Evolutionary conservation across 2,329 filamentous ascomycete genomes (phyloP).

Genomic region (Trichoderma koningii): DNA sequence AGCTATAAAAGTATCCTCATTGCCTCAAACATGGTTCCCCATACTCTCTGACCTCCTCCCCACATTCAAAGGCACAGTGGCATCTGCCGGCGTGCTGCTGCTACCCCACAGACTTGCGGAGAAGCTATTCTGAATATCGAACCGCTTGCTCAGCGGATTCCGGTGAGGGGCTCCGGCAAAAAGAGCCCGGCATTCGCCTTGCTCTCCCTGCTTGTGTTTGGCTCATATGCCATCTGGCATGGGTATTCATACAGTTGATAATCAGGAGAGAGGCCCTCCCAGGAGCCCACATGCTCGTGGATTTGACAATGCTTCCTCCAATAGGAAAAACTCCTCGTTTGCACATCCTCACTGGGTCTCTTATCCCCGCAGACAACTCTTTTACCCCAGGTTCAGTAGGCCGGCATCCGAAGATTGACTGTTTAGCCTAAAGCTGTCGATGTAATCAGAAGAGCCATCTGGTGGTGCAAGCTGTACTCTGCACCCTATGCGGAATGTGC

Average conservation of each 20-base stretch:
- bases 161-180: slow-evolving; percentile 21
- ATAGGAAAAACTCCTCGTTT: slow-evolving; percentile 3
- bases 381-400: background rate
- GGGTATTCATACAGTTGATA: background rate
- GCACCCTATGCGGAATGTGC: background rate
- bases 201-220: background rate
- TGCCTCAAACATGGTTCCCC: slow-evolving; percentile 3
- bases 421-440: background rate
- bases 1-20: background rate
- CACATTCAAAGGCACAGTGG: background rate
- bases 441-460: background rate
- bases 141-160: background rate
- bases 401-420: background rate
- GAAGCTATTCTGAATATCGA: background rate
- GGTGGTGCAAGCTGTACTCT: background rate
- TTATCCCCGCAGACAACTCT: background rate
- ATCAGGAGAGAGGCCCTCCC: too few relatives aligned
- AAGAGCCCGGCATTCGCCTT: background rate
- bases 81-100: slow-evolving; percentile 3
- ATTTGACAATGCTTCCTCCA: background rate
- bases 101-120: slow-evolving; percentile 13
- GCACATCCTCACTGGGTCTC: background rate
- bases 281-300: background rate
- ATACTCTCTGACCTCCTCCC: slow-evolving; percentile 2
- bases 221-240: too few relatives aligned